Conservation (phyloP, 2,329 filamentous ascomycete species). For the Phialophora tarda region DNA sequence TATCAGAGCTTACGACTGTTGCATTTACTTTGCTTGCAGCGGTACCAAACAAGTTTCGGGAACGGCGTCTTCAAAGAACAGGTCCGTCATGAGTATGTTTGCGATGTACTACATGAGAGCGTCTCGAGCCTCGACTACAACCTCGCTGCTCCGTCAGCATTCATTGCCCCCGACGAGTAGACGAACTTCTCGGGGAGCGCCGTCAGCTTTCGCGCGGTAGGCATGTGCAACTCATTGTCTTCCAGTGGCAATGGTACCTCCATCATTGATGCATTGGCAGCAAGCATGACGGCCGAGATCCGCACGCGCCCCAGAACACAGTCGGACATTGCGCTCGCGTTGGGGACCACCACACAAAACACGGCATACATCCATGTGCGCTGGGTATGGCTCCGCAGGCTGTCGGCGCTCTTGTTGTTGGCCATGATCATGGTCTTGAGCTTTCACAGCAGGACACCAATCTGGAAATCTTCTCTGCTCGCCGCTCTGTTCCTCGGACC, state of each 20-base stretch:
- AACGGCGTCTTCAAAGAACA: neutral
- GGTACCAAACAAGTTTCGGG: neutral
- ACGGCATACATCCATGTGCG: neutral
- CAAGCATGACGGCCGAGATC: slow-evolving; percentile 1
- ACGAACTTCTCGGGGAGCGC: neutral
- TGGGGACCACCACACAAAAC: neutral
- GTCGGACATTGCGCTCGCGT: neutral
- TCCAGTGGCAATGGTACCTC: neutral
- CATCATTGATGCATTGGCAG: neutral
- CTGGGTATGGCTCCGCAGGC: neutral
- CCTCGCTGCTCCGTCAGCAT: neutral
- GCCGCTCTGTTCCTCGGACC: slow-evolving; percentile 2
- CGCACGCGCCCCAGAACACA: neutral
- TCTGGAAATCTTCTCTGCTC: slow-evolving; percentile 1
- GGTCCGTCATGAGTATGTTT: neutral
- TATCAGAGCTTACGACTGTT: neutral
- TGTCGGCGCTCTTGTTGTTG: neutral
- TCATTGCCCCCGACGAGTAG: neutral
- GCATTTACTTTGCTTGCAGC: slow-evolving; percentile 1
- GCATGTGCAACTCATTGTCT: neutral
- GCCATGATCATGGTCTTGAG: neutral
- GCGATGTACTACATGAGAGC: neutral
- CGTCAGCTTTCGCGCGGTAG: neutral
- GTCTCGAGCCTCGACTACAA: neutral
- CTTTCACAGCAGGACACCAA: neutral